These are phyloP conservation scores for Hypomyces perniciosus DNA, from an alignment of 2,329 filamentous ascomycete genomes.

Conservation along the genomic window DNA sequence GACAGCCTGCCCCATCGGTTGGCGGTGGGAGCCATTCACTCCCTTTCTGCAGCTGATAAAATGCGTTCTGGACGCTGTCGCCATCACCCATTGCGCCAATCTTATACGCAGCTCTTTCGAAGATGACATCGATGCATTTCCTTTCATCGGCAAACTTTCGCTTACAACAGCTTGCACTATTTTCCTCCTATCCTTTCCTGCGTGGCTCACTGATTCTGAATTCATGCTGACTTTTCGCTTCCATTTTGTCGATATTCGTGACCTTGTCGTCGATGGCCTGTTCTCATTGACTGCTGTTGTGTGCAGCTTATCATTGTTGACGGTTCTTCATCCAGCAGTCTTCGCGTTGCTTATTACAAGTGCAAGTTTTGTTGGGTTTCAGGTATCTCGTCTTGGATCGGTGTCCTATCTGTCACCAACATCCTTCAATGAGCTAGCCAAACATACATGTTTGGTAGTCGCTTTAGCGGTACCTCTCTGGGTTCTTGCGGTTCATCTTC, in stretches of 20 bases:
- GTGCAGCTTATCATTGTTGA: conserved; percentile 23
- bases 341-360: conserved; percentile 22
- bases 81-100: conserved; percentile 23
- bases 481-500: conserved; percentile 1
- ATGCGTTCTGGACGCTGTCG: conserved; percentile 25
- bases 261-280: conserved; percentile 26
- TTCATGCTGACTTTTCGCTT: conserved; percentile 27
- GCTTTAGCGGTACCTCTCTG: neutral
- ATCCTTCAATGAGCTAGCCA: neutral
- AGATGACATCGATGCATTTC: conserved; percentile 17
- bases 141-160: conserved; percentile 8
- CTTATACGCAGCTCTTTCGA: conserved; percentile 18
- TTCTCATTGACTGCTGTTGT: conserved; percentile 20
- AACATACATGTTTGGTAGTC: conserved; percentile 1
- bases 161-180: conserved; percentile 16
- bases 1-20: conserved; percentile 14
- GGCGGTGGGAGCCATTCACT: conserved; percentile 7
- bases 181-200: conserved; percentile 18
- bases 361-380: conserved; percentile 16
- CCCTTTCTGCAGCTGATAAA: conserved; percentile 19
- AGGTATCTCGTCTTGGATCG: neutral
- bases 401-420: neutral
- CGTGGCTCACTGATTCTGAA: conserved; percentile 22
- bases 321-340: conserved; percentile 21
- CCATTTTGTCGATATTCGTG: conserved; percentile 21